Percentiles rank a stretch among this genome's conserved stretches.
Evolutionary conservation across 2,329 filamentous ascomycete genomes (phyloP).

Genomic region (Bimuria novae-zelandiae): DNA sequence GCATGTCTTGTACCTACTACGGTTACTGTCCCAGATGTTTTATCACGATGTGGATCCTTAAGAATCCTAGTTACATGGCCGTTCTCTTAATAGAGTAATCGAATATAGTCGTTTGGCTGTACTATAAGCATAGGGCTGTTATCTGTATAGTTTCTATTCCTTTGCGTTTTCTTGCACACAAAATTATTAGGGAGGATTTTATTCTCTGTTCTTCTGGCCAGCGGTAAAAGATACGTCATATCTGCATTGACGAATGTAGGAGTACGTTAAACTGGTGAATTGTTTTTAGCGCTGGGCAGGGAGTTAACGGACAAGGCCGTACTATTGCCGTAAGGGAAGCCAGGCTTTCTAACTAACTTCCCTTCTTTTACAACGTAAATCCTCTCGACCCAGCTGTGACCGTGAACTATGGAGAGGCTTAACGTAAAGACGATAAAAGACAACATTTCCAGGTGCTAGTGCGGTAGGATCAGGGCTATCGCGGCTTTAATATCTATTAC

Average conservation of each 20-base stretch:
- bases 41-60: conserved; percentile 4
- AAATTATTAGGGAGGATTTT: conserved; percentile 5
- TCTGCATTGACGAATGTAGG: conserved; percentile 2
- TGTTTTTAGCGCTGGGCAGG: neutral
- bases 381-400: conserved; percentile 11
- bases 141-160: conserved; percentile 8
- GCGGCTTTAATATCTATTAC: too few species aligned
- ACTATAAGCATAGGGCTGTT: conserved; percentile 10
- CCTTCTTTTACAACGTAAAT: conserved; percentile 4
- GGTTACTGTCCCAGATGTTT: conserved; percentile 3
- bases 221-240: conserved; percentile 13
- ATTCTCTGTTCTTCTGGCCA: neutral
- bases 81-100: conserved; percentile 15
- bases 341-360: conserved; percentile 4
- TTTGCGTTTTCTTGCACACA: conserved; percentile 12
- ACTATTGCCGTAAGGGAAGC: conserved; percentile 10
- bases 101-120: conserved; percentile 7
- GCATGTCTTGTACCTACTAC: conserved; percentile 9
- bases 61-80: conserved; percentile 13
- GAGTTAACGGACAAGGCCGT: neutral
- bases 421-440: neutral
- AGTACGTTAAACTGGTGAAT: neutral
- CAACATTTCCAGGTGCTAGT: neutral
- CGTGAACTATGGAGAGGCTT: neutral
- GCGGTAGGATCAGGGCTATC: neutral